Evolutionary conservation across 495 filamentous ascomycete species (phyloP), one percentile per base, ranked within the genome.

Genomic region (Xylaria sp.): DNA sequence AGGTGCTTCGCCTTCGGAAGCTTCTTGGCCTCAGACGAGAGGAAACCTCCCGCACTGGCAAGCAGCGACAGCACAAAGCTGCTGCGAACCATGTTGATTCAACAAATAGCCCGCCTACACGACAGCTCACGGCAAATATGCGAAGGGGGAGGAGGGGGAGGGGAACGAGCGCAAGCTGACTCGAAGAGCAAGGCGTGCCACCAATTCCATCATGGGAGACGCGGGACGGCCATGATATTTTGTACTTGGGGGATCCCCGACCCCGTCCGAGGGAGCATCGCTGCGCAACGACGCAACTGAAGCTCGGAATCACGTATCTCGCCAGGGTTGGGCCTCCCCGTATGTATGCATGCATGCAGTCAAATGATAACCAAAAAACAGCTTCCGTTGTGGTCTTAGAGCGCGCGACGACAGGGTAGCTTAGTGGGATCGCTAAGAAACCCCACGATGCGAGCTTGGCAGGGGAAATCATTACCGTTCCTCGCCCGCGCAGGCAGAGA

Each of bases 51-150:
- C 62, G 74, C 78, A 63, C 78, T 72, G 58, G 76, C 78, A 58
- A 80, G 77, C 66, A 84, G 75, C 64, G 82, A 73, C 73, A 78
- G 73, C 73, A 79, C 53, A 50, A 74, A 57, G 61, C 62, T 73
- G 29, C 75, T 48, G 68, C 76, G 71, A 73, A 77, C 75, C 78
- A 80, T 80, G 8, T 8, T 66, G 69, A 53, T 8, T 46, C 44
- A 50, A 24, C 53, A 41, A 53, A 31, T 26, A 24, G 50, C 29
- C 52, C 40, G 41, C 61, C 52, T 31, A 46, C 43, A 48, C 26
- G 29, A 62, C 58, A 63, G 55, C 43, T 33, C 33, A 70, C 33
- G 70, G 40, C 61, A 72, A 67, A 67, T 17, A 35, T 63, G 68
- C 71, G 46, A 55, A 55, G 31, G 40, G 68, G 69, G 67, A 65